Base-by-base conservation (phyloP, 345 rosid genomes). In the Salix brachista region DNA sequence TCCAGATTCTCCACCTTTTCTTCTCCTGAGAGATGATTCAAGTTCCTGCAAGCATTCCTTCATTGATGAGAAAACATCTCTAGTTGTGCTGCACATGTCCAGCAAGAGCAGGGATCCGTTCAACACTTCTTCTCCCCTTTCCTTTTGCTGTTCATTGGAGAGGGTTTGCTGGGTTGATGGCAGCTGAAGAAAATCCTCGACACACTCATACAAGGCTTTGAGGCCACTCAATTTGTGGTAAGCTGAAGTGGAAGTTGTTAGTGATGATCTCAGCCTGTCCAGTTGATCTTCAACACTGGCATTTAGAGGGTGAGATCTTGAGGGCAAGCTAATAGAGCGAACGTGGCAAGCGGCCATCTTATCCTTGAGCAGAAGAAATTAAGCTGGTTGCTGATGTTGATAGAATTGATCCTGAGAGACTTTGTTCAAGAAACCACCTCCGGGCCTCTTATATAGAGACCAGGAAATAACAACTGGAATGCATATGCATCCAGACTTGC, bases 251-350 rank as follows among this genome's bases (percentile, higher is more conserved):
- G 79, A 67, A 44, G 62, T 23, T 58, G 62, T 58, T 23, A 79
- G 80, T 19, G 82, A 82, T 41, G 77, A 67, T 66, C 76, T 79
- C 50, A 82, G 67, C 65, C 81, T 69, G 6, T 42, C 23, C 46
- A 81, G 73, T 11, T 74, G 83, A 39, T 64, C 81, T 69, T 74
- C 78, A 16, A 83, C 76, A 6, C 14, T 52, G 2, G 19, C 21
- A 21, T 19, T 67, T 25, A 81, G 75, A 44, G 84, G 86, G 46
- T 83, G 86, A 14, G 81, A 32, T 60, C 52, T 74, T 11, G 81
- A 74, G 12, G 88, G 86, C 46, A 83, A 71, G 46, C 86, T 83
- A 67, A 34, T 76, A 4, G 84, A 83, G 12, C 84, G 84, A 61
- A 30, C 65, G 21, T 83, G 86, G 28, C 41, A 17, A 16, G 60